phyloP scores from a whole-genome alignment of 2,329 filamentous ascomycete genomes.

The Cladosporium sp. region DNA sequence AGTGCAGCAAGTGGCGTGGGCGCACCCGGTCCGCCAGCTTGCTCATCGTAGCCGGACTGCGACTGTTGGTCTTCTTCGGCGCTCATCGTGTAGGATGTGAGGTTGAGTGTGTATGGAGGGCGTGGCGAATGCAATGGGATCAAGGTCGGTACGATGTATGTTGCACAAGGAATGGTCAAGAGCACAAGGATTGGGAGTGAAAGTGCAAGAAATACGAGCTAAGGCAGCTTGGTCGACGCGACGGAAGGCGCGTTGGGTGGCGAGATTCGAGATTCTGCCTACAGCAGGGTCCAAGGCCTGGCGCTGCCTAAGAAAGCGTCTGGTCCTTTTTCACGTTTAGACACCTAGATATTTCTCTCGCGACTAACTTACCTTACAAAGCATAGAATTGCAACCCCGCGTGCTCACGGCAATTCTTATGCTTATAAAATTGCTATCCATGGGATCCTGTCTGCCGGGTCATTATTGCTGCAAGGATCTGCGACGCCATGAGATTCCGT shows the following conservation, averaged over 20 bases:
- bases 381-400: not conserved
- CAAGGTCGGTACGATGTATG: not conserved
- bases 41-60: constrained; percentile 70
- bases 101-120: not conserved
- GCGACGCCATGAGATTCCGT: not conserved
- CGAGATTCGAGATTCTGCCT: not conserved
- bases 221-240: not conserved
- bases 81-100: constrained; percentile 42
- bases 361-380: too few species aligned
- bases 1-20: constrained; percentile 83
- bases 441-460: not conserved
- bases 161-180: not conserved
- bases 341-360: too few species aligned
- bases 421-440: too few species aligned
- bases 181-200: not conserved
- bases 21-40: constrained; percentile 81
- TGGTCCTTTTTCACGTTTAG: too few species aligned
- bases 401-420: not conserved
- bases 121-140: not conserved
- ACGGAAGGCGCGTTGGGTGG: not conserved
- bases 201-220: not conserved
- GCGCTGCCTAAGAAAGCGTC: too few species aligned
- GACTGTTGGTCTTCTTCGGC: constrained; percentile 60
- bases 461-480: not conserved
- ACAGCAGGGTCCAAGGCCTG: not conserved